A percentile compares a stretch with the other conserved stretches of the same genome.
phyloP scores from a whole-genome alignment of 345 rosid species.

The Acer saccharum region DNA sequence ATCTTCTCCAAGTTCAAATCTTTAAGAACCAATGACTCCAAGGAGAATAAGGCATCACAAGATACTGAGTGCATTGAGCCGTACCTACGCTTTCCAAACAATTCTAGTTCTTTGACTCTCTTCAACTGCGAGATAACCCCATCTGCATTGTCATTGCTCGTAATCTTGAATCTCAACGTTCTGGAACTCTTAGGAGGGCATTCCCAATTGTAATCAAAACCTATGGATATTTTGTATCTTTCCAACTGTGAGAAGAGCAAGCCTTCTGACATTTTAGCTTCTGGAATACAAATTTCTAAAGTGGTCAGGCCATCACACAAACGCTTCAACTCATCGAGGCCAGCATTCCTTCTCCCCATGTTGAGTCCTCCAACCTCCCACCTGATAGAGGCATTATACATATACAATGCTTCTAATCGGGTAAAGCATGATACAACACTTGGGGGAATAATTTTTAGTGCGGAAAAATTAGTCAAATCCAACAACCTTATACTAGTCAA shows the following conservation, averaged over 20 bases:
- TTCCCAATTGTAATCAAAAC: background rate
- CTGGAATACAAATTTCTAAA: conserved; percentile 12
- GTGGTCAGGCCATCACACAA: conserved; percentile 10
- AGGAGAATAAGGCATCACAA: background rate
- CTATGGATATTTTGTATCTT: too few relatives aligned
- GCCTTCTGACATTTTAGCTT: background rate
- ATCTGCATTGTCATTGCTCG: background rate
- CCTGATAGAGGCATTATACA: conserved; percentile 8
- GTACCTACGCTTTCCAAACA: background rate
- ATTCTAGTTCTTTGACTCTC: background rate
- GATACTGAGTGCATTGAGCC: background rate
- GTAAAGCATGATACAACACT: conserved; percentile 13
- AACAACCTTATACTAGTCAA: conserved; percentile 15
- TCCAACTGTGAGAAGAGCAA: too few relatives aligned
- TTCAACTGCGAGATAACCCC: background rate
- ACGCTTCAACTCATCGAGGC: conserved; percentile 24
- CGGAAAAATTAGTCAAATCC: conserved; percentile 4
- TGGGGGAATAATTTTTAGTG: conserved; percentile 10
- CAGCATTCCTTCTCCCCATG: background rate
- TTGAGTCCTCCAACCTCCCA: conserved; percentile 23
- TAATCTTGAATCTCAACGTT: background rate
- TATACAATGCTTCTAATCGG: conserved; percentile 29
- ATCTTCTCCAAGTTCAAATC: conserved; percentile 12
- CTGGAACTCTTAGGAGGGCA: background rate
- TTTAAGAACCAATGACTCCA: conserved; percentile 10